Evolutionary conservation across 2,329 filamentous ascomycete species (phyloP).

Genomic region (Elsinoe australis): DNA sequence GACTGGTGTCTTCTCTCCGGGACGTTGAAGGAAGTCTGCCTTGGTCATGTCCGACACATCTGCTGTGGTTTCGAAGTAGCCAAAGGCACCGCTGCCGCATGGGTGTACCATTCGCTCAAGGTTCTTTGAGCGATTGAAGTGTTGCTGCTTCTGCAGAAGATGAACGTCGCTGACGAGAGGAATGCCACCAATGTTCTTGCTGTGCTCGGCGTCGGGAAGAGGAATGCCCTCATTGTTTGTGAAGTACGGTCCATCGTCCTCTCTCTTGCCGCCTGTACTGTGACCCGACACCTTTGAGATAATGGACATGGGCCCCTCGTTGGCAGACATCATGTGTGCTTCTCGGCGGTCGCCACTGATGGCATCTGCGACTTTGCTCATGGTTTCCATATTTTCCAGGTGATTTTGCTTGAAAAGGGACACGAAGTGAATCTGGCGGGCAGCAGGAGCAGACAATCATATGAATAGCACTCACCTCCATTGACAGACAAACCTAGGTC

Average conservation of each 20-base stretch:
- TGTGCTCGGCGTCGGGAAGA: slow-evolving; percentile 44
- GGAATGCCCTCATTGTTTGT: slow-evolving; percentile 50
- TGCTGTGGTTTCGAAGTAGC: slow-evolving; percentile 41
- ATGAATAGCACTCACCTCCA: too few species aligned
- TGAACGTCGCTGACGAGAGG: slow-evolving; percentile 46
- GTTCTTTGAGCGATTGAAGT: slow-evolving; percentile 50
- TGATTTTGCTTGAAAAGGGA: too few species aligned
- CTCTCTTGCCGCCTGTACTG: slow-evolving; percentile 39
- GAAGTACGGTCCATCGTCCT: slow-evolving; percentile 46
- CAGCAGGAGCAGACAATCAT: too few species aligned
- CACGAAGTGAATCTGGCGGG: too few species aligned
- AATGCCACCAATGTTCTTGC: slow-evolving; percentile 48
- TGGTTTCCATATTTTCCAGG: slow-evolving; percentile 1
- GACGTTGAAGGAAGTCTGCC: slow-evolving; percentile 36
- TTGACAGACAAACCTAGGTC: too few species aligned
- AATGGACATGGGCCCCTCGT: slow-evolving; percentile 47
- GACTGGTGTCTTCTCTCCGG: slow-evolving; percentile 38
- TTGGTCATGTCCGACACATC: slow-evolving; percentile 33
- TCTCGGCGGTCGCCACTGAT: background rate
- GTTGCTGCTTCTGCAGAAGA: slow-evolving; percentile 49
- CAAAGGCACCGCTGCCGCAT: slow-evolving; percentile 39
- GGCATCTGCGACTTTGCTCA: slow-evolving; percentile 3
- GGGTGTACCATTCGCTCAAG: slow-evolving; percentile 42
- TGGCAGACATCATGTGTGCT: slow-evolving; percentile 39
- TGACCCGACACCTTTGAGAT: slow-evolving; percentile 46